phyloP scores from a whole-genome alignment of 305 asterid species.

The Fraxinus angustifolia region DNA sequence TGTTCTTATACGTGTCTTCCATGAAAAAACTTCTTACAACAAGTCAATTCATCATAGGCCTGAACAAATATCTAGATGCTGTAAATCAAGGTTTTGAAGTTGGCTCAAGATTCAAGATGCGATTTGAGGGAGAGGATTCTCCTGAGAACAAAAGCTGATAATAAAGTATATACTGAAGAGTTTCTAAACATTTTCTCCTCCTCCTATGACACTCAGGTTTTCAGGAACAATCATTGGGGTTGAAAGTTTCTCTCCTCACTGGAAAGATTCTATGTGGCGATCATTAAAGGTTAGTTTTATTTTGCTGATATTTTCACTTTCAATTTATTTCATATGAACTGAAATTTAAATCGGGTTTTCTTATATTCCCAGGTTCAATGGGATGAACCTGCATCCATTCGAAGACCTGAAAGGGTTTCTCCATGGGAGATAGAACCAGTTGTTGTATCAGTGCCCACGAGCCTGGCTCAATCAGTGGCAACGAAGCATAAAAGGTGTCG shows the following conservation, averaged over 20 bases:
- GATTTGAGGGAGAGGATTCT: constrained; percentile 88
- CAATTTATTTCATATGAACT: background rate
- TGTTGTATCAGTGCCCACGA: constrained; percentile 52
- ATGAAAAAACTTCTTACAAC: constrained; percentile 43
- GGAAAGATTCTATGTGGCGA: constrained; percentile 88
- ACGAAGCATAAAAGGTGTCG: constrained; percentile 69
- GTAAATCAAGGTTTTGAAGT: constrained; percentile 62
- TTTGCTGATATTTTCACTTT: constrained; percentile 7
- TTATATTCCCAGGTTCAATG: constrained; percentile 72
- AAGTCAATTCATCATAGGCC: constrained; percentile 85
- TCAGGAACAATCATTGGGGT: constrained; percentile 87
- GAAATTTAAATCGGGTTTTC: background rate
- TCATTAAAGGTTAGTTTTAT: constrained; percentile 58
- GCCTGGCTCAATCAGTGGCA: constrained; percentile 39
- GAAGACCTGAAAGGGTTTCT: constrained; percentile 85
- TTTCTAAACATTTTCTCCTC: constrained; percentile 1
- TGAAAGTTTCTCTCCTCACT: constrained; percentile 64
- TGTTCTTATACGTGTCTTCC: background rate
- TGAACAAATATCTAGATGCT: constrained; percentile 80
- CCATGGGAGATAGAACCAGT: constrained; percentile 98
- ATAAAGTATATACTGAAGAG: background rate
- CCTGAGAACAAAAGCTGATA: constrained; percentile 47
- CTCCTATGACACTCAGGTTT: constrained; percentile 45
- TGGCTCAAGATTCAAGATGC: constrained; percentile 93
- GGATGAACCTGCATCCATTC: constrained; percentile 82